Conservation (phyloP, 2,329 filamentous ascomycete species). For the Penicillium sp. region DNA sequence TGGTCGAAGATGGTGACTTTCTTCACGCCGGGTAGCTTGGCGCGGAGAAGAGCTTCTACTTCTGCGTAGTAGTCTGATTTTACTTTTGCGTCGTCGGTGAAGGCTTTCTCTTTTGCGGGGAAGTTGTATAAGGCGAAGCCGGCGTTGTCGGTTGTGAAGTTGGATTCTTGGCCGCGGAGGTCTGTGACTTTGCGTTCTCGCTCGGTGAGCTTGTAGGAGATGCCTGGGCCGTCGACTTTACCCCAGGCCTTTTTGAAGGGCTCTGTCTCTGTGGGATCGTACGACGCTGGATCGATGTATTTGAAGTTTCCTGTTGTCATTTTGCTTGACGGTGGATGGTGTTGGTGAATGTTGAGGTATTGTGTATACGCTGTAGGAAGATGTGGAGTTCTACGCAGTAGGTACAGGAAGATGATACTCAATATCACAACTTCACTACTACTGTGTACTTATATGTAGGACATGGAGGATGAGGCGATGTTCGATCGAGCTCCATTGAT, state of each 20-base stretch:
- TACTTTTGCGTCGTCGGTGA: constrained; percentile 55
- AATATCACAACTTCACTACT: not conserved
- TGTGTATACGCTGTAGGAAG: too few relatives aligned
- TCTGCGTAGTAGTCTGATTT: constrained; percentile 59
- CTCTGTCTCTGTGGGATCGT: constrained; percentile 35
- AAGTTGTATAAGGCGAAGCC: constrained; percentile 56
- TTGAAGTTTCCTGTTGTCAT: constrained; percentile 60
- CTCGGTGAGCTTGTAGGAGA: constrained; percentile 51
- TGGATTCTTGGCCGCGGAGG: constrained; percentile 49
- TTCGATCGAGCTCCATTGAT: not conserved
- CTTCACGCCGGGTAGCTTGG: constrained; percentile 54
- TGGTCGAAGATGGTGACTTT: constrained; percentile 69
- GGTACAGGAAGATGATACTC: not conserved
- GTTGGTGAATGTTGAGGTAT: not conserved
- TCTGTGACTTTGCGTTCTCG: constrained; percentile 52
- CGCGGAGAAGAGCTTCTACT: constrained; percentile 55
- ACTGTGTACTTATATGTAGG: not conserved
- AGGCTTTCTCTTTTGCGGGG: constrained; percentile 53
- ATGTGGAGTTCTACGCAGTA: not conserved
- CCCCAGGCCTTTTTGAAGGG: constrained; percentile 54
- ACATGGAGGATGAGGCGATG: not conserved
- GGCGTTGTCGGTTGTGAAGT: constrained; percentile 55
- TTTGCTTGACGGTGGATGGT: constrained; percentile 18
- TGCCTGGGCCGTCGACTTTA: constrained; percentile 60
- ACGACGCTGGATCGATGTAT: constrained; percentile 57